Conservation (phyloP, 2,329 filamentous ascomycete genomes). For the Aspergillus quadricinctus region DNA sequence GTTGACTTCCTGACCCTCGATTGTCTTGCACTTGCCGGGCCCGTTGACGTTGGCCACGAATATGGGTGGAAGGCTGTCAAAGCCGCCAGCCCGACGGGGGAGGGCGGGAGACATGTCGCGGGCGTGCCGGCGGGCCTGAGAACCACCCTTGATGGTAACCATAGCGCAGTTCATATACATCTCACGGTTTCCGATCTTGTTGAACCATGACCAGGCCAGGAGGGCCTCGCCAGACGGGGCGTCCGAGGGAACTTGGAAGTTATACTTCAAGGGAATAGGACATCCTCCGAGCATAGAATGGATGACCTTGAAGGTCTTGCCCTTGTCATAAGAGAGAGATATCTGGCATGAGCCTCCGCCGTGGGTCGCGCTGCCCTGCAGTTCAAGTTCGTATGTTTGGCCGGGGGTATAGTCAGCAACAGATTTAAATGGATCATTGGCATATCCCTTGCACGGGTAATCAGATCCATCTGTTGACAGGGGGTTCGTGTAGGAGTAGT, state of each 20-base stretch:
- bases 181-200: slow-evolving; percentile 71
- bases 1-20: slow-evolving; percentile 54
- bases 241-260: slow-evolving; percentile 63
- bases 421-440: slow-evolving; percentile 48
- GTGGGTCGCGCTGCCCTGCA: slow-evolving; percentile 61
- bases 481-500: slow-evolving; percentile 70
- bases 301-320: slow-evolving; percentile 65
- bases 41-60: slow-evolving; percentile 67
- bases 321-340: slow-evolving; percentile 68
- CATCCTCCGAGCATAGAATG: slow-evolving; percentile 60
- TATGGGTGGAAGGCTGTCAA: slow-evolving; percentile 59
- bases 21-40: slow-evolving; percentile 51
- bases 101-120: slow-evolving; percentile 6
- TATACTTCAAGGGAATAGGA: slow-evolving; percentile 50
- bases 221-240: slow-evolving; percentile 59
- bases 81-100: slow-evolving; percentile 23
- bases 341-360: slow-evolving; percentile 73
- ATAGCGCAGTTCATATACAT: slow-evolving; percentile 85
- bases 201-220: slow-evolving; percentile 75
- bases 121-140: slow-evolving; percentile 9
- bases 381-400: slow-evolving; percentile 57
- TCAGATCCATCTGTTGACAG: slow-evolving; percentile 56
- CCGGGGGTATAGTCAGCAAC: slow-evolving; percentile 62
- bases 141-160: slow-evolving; percentile 52
- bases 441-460: slow-evolving; percentile 73